These are phyloP conservation scores for Aspergillus bridgeri DNA, from an alignment of 495 filamentous ascomycete species.

Conservation along the genomic window DNA sequence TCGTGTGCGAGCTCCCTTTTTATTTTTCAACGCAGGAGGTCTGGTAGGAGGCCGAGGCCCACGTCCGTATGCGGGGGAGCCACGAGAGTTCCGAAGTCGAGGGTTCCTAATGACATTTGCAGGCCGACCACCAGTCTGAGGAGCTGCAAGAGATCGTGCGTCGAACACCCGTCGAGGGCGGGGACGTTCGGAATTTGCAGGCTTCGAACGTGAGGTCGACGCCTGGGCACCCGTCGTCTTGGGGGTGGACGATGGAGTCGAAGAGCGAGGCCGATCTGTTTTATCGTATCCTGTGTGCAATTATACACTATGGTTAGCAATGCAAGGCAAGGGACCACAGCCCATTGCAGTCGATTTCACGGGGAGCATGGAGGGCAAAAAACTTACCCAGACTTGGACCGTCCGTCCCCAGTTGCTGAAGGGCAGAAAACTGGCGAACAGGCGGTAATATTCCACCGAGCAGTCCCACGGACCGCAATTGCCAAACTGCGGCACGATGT, in stretches of 20 bases:
- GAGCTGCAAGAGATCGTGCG: slow-evolving; percentile 40
- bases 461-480: slow-evolving; percentile 16
- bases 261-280: neutral
- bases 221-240: slow-evolving; percentile 22
- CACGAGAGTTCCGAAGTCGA: slow-evolving; percentile 22
- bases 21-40: slow-evolving; percentile 5
- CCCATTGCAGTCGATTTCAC: neutral
- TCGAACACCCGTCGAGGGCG: slow-evolving; percentile 36
- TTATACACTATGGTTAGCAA: neutral
- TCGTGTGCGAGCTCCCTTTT: slow-evolving; percentile 16
- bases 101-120: slow-evolving; percentile 36
- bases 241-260: slow-evolving; percentile 12
- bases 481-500: slow-evolving; percentile 20
- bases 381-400: slow-evolving; percentile 22
- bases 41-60: slow-evolving; percentile 17
- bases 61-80: slow-evolving; percentile 16
- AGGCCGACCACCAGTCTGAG: slow-evolving; percentile 25
- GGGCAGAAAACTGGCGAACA: slow-evolving; percentile 32
- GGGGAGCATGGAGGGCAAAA: neutral
- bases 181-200: slow-evolving; percentile 16
- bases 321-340: neutral
- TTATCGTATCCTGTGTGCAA: neutral
- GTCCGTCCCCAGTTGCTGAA: slow-evolving; percentile 18
- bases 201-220: slow-evolving; percentile 14
- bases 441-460: slow-evolving; percentile 11